Evolutionary conservation across 495 filamentous ascomycete species (phyloP).

Genomic region (Penicillium antarcticum): DNA sequence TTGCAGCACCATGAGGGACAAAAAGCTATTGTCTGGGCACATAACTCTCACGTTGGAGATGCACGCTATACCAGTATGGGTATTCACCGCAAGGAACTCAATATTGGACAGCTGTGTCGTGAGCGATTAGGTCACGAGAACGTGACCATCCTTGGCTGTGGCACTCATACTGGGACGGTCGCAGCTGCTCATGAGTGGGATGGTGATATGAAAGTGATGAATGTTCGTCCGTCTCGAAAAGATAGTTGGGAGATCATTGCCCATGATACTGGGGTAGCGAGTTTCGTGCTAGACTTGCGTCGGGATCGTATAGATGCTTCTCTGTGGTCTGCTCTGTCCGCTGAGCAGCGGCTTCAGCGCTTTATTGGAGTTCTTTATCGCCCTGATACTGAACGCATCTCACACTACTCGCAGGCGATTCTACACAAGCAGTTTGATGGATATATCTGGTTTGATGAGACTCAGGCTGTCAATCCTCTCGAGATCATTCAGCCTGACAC

Average conservation of each 20-base stretch:
- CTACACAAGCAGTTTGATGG: slow-evolving; percentile 57
- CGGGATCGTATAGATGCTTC: slow-evolving; percentile 29
- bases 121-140: slow-evolving; percentile 44
- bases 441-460: slow-evolving; percentile 55
- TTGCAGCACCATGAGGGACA: slow-evolving; percentile 39
- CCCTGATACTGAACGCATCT: slow-evolving; percentile 50
- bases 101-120: slow-evolving; percentile 55
- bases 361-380: slow-evolving; percentile 62
- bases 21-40: slow-evolving; percentile 59
- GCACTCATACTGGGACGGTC: slow-evolving; percentile 54
- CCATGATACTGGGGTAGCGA: slow-evolving; percentile 41
- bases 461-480: slow-evolving; percentile 47
- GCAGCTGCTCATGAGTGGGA: slow-evolving; percentile 56
- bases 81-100: slow-evolving; percentile 45
- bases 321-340: slow-evolving; percentile 38
- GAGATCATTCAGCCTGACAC: slow-evolving; percentile 51
- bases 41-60: slow-evolving; percentile 61
- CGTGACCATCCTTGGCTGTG: slow-evolving; percentile 51
- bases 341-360: slow-evolving; percentile 43
- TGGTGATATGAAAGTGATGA: slow-evolving; percentile 54
- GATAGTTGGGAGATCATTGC: slow-evolving; percentile 47
- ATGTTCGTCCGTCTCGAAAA: slow-evolving; percentile 35
- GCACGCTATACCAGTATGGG: slow-evolving; percentile 56
- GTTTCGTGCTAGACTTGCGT: slow-evolving; percentile 51
- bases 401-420: slow-evolving; percentile 53